Conservation (phyloP, 2,329 filamentous ascomycete species). For the Apiospora aurea region DNA sequence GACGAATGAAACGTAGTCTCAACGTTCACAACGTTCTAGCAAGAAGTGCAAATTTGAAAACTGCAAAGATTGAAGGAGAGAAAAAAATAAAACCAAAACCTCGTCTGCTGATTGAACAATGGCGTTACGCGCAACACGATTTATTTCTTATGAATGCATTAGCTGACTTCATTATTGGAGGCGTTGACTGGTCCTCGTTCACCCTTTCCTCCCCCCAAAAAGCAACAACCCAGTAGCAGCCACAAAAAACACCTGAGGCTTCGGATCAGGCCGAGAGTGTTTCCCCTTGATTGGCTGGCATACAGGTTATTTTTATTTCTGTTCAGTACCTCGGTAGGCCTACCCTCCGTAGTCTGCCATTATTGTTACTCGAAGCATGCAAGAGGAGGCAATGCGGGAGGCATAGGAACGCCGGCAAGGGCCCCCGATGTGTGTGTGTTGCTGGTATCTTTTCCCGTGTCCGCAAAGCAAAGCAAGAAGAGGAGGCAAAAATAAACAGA, state of each 20-base stretch:
- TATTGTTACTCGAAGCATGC: neutral
- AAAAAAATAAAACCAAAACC: neutral
- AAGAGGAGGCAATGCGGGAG: neutral
- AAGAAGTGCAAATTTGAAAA: neutral
- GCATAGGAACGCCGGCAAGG: neutral
- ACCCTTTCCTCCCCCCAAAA: neutral
- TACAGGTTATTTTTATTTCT: neutral
- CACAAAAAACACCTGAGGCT: neutral
- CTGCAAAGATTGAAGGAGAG: too few relatives aligned
- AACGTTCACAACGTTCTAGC: conserved; percentile 14
- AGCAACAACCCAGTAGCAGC: neutral
- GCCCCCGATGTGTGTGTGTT: neutral
- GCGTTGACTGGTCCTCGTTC: neutral
- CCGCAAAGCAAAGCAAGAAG: neutral
- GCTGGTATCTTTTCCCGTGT: neutral
- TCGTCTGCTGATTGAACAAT: conserved; percentile 12
- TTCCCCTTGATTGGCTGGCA: neutral
- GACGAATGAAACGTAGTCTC: neutral
- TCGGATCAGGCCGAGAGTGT: conserved; percentile 18
- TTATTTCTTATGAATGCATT: conserved; percentile 8
- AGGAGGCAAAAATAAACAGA: neutral
- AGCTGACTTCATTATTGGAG: neutral
- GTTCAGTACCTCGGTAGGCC: neutral
- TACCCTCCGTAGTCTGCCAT: neutral
- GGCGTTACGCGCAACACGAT: neutral